Percentiles rank a stretch among this genome's conserved stretches.
phyloP scores from a whole-genome alignment of 2,329 filamentous ascomycete species.

The Aspergillus brunneoviolaceus region DNA sequence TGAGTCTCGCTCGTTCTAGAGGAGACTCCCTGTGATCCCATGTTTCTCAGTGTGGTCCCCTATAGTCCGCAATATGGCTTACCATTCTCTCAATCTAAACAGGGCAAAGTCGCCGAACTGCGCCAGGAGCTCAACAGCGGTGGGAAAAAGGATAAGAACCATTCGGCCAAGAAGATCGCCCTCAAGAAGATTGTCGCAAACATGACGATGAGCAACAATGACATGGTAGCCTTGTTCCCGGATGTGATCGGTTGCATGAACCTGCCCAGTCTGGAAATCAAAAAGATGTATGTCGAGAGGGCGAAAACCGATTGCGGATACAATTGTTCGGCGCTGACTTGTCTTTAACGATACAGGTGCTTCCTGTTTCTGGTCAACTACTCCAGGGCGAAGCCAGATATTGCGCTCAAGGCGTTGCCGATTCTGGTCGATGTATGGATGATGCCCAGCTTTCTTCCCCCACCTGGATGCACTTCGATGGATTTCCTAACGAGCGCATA shows the following conservation, averaged over 20 bases:
- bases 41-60: conserved; percentile 31
- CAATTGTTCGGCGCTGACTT: background rate
- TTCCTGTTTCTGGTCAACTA: conserved; percentile 98
- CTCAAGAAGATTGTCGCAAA: conserved; percentile 99
- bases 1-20: background rate
- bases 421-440: conserved; percentile 71
- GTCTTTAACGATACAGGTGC: conserved; percentile 63
- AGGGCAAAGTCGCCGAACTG: conserved; percentile 99
- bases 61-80: conserved; percentile 31
- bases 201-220: conserved; percentile 99
- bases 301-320: conserved; percentile 5
- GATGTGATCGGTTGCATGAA: conserved; percentile 96
- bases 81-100: conserved; percentile 45
- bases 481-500: conserved; percentile 37
- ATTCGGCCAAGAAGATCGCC: conserved; percentile 91
- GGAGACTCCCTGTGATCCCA: conserved; percentile 13
- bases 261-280: conserved; percentile 92
- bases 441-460: background rate
- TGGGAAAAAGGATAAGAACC: conserved; percentile 97
- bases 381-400: conserved; percentile 87
- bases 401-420: conserved; percentile 88
- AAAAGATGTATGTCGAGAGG: conserved; percentile 77
- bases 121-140: conserved; percentile 90
- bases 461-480: background rate
- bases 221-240: conserved; percentile 96